phyloP scores from a whole-genome alignment of 495 filamentous ascomycete genomes.

The Aspergillus conjunctus region DNA sequence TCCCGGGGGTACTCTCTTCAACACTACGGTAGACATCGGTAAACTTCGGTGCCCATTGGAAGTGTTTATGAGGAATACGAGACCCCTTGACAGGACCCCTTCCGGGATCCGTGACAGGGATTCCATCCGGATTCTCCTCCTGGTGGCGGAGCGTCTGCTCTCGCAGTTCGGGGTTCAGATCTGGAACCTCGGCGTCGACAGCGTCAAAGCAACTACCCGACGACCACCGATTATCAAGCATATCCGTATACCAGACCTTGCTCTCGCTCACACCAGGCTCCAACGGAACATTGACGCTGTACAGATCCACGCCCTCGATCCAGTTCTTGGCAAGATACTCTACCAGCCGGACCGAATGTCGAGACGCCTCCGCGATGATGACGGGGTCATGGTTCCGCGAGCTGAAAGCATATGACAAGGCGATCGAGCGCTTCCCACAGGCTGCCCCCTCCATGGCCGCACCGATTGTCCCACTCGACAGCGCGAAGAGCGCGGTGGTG shows the following conservation, averaged over 20 bases:
- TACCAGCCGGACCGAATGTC: constrained; percentile 70
- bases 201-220: constrained; percentile 83
- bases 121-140: constrained; percentile 50
- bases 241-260: constrained; percentile 74
- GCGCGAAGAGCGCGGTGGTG: constrained; percentile 86
- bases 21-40: constrained; percentile 83
- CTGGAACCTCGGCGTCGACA: constrained; percentile 49
- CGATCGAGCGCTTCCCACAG: constrained; percentile 74
- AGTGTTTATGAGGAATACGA: constrained; percentile 75
- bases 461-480: constrained; percentile 87
- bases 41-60: constrained; percentile 91
- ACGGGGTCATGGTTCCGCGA: constrained; percentile 74
- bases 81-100: constrained; percentile 24
- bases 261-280: constrained; percentile 63
- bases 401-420: constrained; percentile 86
- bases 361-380: constrained; percentile 73
- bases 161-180: constrained; percentile 46
- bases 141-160: constrained; percentile 66
- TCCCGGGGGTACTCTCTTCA: constrained; percentile 75
- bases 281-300: constrained; percentile 85
- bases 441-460: constrained; percentile 92
- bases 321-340: constrained; percentile 77
- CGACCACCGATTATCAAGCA: constrained; percentile 88
- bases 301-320: constrained; percentile 75
- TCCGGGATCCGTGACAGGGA: constrained; percentile 15